Base-by-base conservation (phyloP, 2,329 filamentous ascomycete species). In the Aspergillus luchuensis region DNA sequence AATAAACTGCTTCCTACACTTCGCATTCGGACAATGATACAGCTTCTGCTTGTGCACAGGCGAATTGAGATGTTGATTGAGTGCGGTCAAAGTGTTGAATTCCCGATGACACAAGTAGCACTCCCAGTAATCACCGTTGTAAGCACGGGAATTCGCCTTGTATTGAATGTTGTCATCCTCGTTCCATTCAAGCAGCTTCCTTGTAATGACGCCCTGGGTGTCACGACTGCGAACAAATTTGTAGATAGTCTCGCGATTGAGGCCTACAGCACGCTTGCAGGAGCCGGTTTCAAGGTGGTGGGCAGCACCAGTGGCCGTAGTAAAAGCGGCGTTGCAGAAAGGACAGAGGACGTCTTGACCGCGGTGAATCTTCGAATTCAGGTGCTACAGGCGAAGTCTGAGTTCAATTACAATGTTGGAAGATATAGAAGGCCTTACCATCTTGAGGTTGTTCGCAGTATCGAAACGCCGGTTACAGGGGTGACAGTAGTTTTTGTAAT, bases 231-330 rank as follows among this genome's bases (percentile, higher is more conserved):
- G 78, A 7, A 88, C 72, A 10, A 78, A 68, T 0, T 68, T 62
- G 69, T 82, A 82, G 4, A 89, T 76, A 2, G 63, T 71, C 8
- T 84, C 79, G 8, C 82, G 81, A 67, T 83, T 80, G 1, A 87
- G 47, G 2, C 64, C 57, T 0, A 69, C 73, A 0, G 83, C 82
- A 0, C 71, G 70, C 0, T 79, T 78, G 55, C 87, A 89, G 0
- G 76, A 71, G n/a, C 82, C 82, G 0, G 67, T 72, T 63, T 89
- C 87, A 0, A 89, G 71, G 63, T 89, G 85, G 67, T 86, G 78
- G 0, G 76, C 68, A 4, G 88, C 64, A 4, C 85, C 86, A 1
- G 81, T 84, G 1, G 85, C 84, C 0, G 82, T 81, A 8, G 79
- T 73, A 62, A 78, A 85, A 2, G 8, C 28, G 2, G 50, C 60